Conservation (phyloP, 371 early-diverging fungal species). For the Umbelopsis sp. region DNA sequence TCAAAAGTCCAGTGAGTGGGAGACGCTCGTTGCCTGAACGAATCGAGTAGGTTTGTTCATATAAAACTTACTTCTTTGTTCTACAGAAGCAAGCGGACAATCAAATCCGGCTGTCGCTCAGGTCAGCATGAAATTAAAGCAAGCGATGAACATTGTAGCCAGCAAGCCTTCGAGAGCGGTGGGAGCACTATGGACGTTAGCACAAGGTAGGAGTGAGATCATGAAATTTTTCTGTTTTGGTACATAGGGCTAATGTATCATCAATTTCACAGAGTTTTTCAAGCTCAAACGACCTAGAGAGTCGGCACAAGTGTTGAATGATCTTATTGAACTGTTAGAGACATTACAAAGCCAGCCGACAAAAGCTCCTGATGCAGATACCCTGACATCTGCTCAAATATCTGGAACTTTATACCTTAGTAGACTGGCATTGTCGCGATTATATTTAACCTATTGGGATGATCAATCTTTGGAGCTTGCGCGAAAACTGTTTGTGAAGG, state of each 20-base stretch:
- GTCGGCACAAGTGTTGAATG: constrained; percentile 26
- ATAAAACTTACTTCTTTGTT: not conserved
- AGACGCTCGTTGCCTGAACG: too few relatives aligned
- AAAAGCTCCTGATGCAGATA: not conserved
- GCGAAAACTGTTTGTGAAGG: not conserved
- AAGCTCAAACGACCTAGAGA: constrained; percentile 29
- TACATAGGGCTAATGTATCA: not conserved
- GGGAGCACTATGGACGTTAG: constrained; percentile 26
- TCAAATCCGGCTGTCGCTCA: constrained; percentile 20
- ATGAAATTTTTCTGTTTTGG: not conserved
- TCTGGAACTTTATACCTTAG: constrained; percentile 25
- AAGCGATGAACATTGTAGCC: not conserved
- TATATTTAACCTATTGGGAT: constrained; percentile 12
- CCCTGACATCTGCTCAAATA: constrained; percentile 24
- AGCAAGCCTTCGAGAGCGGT: constrained; percentile 10
- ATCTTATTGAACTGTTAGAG: constrained; percentile 20
- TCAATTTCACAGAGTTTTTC: constrained; percentile 25
- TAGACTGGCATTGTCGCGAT: constrained; percentile 33
- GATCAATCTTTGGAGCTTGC: not conserved
- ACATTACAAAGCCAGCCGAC: not conserved
- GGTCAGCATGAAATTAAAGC: constrained; percentile 21
- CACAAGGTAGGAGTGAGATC: constrained; percentile 22
- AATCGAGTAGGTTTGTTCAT: not conserved
- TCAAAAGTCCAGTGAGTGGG: not conserved
- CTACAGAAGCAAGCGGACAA: constrained; percentile 2